Percentiles rank a stretch among this genome's conserved stretches.
Evolutionary conservation across 768 basidiomycete genomes (phyloP).

Genomic region (Xerocomus potaroensis): DNA sequence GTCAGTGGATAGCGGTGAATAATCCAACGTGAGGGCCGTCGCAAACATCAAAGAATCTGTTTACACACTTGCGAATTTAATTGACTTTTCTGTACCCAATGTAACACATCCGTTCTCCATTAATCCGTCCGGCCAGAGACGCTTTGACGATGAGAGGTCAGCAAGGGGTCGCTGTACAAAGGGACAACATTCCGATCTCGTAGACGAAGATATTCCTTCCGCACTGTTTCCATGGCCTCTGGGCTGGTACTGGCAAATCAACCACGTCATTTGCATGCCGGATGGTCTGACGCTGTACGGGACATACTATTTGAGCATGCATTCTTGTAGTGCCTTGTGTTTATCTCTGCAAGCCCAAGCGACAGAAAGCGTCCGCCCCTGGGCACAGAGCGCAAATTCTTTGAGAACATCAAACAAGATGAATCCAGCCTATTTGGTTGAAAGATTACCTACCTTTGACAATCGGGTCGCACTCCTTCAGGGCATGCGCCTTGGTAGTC

Average conservation of each 20-base stretch:
- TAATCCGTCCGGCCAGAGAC: too few relatives aligned
- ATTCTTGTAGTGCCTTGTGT: constrained; percentile 67
- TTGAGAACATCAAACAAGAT: constrained; percentile 3
- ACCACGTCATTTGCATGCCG: neutral
- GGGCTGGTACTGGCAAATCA: constrained; percentile 54
- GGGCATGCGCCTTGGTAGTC: constrained; percentile 71
- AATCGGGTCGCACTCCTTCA: constrained; percentile 71
- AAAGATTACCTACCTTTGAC: constrained; percentile 52
- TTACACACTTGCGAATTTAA: neutral
- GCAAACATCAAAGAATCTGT: neutral
- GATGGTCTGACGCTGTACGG: neutral
- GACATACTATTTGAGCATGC: constrained; percentile 76
- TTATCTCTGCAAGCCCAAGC: constrained; percentile 78
- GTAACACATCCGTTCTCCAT: constrained; percentile 7
- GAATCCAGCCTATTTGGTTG: neutral
- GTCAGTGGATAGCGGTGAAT: constrained; percentile 58
- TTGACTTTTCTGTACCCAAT: constrained; percentile 2
- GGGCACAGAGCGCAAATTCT: constrained; percentile 86
- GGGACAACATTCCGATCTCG: constrained; percentile 36
- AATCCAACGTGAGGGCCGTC: constrained; percentile 35
- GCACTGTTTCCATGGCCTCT: constrained; percentile 68
- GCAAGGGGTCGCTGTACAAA: too few relatives aligned
- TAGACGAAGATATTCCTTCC: constrained; percentile 68
- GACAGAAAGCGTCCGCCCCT: constrained; percentile 76
- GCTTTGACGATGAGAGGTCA: too few relatives aligned